A percentile compares a stretch with the other conserved stretches of the same genome.
These are phyloP conservation scores for Sodiomyces alkalinus DNA, from an alignment of 2,329 filamentous ascomycete species.

Conservation along the genomic window DNA sequence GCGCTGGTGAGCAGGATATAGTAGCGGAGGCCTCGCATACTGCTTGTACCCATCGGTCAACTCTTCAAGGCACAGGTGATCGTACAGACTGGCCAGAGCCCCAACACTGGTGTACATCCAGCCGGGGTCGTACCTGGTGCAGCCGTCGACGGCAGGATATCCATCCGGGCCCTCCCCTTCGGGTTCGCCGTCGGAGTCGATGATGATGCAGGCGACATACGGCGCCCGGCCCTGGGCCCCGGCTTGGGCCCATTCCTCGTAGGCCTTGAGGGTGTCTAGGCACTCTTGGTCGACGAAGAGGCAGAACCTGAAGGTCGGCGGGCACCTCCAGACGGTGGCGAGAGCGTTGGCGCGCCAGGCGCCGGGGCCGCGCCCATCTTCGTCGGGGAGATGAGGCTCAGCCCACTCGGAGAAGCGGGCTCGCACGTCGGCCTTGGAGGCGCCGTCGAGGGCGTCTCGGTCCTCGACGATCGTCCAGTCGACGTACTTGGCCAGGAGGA, in stretches of 20 bases:
- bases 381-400: background rate
- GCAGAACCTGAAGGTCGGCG: constrained; percentile 2
- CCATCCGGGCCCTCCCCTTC: background rate
- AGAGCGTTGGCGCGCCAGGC: background rate
- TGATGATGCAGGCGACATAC: background rate
- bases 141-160: constrained; percentile 2
- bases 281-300: constrained; percentile 2
- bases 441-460: constrained; percentile 1
- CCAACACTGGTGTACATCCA: too few species aligned
- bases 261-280: constrained; percentile 1
- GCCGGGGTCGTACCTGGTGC: constrained; percentile 1
- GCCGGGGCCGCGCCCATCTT: background rate
- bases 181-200: constrained; percentile 1
- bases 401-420: background rate
- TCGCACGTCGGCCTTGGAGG: background rate
- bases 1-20: too few species aligned
- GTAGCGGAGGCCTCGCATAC: too few species aligned
- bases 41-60: too few species aligned
- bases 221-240: background rate
- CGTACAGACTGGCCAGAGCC: too few species aligned
- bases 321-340: too few species aligned
- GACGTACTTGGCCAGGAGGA: constrained; percentile 2
- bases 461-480: constrained; percentile 5
- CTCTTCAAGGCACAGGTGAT: too few species aligned
- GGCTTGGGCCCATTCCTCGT: background rate